Conservation (phyloP, 2,329 filamentous ascomycete genomes). For the Phoma sp. region DNA sequence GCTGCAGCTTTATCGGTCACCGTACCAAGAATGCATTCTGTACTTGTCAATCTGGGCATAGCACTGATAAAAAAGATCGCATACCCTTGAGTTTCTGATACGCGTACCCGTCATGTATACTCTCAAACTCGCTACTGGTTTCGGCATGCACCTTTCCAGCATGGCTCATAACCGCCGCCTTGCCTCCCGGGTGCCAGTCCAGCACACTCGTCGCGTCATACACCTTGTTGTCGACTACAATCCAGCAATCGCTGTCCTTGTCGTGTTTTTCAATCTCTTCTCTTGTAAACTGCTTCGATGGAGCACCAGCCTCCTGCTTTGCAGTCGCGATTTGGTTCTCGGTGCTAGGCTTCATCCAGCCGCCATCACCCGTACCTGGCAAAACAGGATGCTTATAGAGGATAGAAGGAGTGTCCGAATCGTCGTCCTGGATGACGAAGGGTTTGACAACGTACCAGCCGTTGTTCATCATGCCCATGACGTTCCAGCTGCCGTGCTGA, state of each 20-base stretch:
- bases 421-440: constrained; percentile 44
- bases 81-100: constrained; percentile 55
- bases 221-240: constrained; percentile 69
- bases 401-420: constrained; percentile 38
- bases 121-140: constrained; percentile 58
- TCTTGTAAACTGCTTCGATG: constrained; percentile 60
- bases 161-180: constrained; percentile 56
- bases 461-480: constrained; percentile 64
- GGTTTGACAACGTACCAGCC: constrained; percentile 57
- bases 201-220: constrained; percentile 70
- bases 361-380: constrained; percentile 53
- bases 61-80: constrained; percentile 16
- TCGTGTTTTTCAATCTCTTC: constrained; percentile 58
- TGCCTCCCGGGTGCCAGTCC: constrained; percentile 64
- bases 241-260: constrained; percentile 57
- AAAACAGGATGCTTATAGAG: constrained; percentile 45
- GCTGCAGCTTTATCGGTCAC: constrained; percentile 58
- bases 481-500: constrained; percentile 55
- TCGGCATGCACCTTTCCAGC: constrained; percentile 58
- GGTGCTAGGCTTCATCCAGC: constrained; percentile 60
- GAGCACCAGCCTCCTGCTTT: constrained; percentile 54
- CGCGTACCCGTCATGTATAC: constrained; percentile 60
- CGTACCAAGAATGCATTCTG: constrained; percentile 58
- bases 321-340: constrained; percentile 55
- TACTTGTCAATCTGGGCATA: neutral